Conservation (phyloP, 2,329 filamentous ascomycete genomes). For the Chaetomium olivaceum region DNA sequence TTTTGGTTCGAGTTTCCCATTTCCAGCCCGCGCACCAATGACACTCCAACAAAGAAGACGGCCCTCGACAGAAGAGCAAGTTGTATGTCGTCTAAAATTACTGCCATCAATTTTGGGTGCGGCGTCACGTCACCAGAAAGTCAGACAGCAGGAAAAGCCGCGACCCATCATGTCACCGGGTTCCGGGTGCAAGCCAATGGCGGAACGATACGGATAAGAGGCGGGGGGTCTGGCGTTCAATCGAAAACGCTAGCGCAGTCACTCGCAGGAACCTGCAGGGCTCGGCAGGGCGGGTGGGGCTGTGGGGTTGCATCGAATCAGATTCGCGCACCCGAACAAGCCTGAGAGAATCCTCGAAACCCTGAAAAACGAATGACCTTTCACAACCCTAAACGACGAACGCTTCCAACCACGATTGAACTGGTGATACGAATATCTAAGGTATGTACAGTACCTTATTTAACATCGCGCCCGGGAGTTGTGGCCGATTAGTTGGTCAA, state of each 20-base stretch:
- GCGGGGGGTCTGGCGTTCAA: slow-evolving; percentile 22
- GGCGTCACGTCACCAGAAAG: background rate
- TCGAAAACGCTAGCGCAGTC: slow-evolving; percentile 43
- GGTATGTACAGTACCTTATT: no score
- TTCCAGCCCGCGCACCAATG: background rate
- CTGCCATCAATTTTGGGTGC: background rate
- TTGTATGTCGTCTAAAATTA: background rate
- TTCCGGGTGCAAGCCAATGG: slow-evolving; percentile 3
- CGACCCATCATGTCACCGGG: background rate
- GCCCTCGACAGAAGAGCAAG: no score
- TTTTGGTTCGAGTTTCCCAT: background rate
- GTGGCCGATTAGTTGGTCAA: background rate
- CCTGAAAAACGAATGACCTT: background rate
- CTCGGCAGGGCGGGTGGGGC: slow-evolving; percentile 1
- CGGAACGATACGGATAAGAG: slow-evolving; percentile 17
- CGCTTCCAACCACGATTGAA: background rate
- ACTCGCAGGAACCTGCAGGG: slow-evolving; percentile 30
- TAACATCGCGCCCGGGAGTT: background rate
- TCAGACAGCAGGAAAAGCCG: background rate
- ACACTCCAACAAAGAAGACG: background rate
- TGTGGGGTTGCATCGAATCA: background rate
- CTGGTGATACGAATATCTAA: background rate
- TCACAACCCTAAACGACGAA: background rate
- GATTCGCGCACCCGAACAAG: background rate
- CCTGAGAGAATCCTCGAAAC: background rate